phyloP scores from a whole-genome alignment of 2,329 filamentous ascomycete species.

The Coniochaeta ligniaria region DNA sequence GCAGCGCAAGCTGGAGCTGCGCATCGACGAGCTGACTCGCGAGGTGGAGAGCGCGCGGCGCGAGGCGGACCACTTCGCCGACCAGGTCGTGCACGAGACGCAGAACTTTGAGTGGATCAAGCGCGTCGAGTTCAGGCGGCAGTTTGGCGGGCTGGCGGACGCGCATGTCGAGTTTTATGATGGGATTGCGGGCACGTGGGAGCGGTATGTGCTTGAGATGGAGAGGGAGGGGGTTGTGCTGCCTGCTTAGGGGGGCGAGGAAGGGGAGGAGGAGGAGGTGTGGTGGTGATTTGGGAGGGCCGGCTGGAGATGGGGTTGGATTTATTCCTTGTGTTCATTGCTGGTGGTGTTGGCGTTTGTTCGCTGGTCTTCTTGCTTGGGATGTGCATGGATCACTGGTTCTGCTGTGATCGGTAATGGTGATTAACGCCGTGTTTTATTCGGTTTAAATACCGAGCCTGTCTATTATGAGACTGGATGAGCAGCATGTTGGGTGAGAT shows the following conservation, averaged over 20 bases:
- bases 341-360: neutral
- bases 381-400: neutral
- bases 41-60: conserved; percentile 85
- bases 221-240: conserved; percentile 50
- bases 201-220: conserved; percentile 83
- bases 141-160: conserved; percentile 75
- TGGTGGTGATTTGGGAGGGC: neutral
- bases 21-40: conserved; percentile 83
- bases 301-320: neutral
- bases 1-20: conserved; percentile 81
- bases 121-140: conserved; percentile 81
- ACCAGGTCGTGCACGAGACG: conserved; percentile 90
- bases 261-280: neutral
- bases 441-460: neutral
- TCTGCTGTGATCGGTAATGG: neutral
- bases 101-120: conserved; percentile 96
- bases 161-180: conserved; percentile 84
- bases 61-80: conserved; percentile 87
- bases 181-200: conserved; percentile 75
- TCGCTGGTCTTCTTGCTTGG: neutral
- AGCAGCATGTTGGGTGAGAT: neutral
- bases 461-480: neutral
- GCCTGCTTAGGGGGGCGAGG: neutral
- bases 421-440: neutral
- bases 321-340: neutral